Evolutionary conservation across 805 yeast genomes (phyloP), one percentile per base, ranked within the genome.

Genomic region (Lachancea quebecensis): DNA sequence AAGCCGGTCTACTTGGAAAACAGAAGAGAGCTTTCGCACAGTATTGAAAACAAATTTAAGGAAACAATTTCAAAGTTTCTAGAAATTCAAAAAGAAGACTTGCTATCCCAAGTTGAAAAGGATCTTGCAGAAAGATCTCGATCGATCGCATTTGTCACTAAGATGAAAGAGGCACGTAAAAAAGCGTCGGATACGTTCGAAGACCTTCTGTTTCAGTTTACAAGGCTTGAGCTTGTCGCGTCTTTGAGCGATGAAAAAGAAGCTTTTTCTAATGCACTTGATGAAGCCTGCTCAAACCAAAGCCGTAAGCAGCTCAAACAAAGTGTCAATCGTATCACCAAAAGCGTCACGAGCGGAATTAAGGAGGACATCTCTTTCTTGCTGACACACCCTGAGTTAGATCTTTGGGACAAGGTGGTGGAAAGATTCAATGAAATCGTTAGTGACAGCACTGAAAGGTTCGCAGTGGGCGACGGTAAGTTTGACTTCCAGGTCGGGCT

Each of bases 401-500:
- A 70, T 16, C 68, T 77, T 15, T 87, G 93, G 95, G 87, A 81
- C 56, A 64, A 62, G 2, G 69, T 82, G 4, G 54, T 76, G 41
- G 59, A 50, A 1, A 66, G 62, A 14, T 81, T 85, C 56, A 61
- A 70, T 10, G 38, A 48, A 1, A 62, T 69, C 0, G 51, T 72
- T 15, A 51, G 56, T 2, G 48, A 48, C 1, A 50, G 65, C 0
- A 50, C 75, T 38, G 33, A 51, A 10, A 69, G 61, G 38, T 72
- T 58, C 47, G 49, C 48, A 27, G 43, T 46, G 15, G 48, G 47
- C 14, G 48, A 49, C 11, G 44, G 35, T 4, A 45, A 39, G 4
- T 73, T 66, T 52, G 89, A 87, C 56, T 85, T 88, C 53, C 77
- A 77, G 21, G 64, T 89, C 7, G 96, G 93, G 0, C 70, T 80